Evolutionary conservation across 2,329 filamentous ascomycete species (phyloP).

Genomic region (Pseudocercospora fuligena): DNA sequence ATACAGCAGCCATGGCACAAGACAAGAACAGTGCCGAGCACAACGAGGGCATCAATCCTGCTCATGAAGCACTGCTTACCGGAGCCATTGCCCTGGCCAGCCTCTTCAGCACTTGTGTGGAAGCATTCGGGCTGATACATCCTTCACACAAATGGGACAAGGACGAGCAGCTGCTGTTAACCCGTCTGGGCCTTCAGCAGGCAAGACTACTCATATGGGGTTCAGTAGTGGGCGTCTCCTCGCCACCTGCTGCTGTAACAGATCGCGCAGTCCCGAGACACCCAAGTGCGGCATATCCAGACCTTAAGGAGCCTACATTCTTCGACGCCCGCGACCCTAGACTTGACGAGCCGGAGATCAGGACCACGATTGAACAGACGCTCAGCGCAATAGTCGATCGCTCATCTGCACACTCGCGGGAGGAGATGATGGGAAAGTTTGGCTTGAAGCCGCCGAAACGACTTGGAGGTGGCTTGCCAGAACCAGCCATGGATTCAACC

Average conservation of each 20-base stretch:
- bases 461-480: conserved; percentile 40
- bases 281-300: conserved; percentile 51
- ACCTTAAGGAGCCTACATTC: conserved; percentile 51
- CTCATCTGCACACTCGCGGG: conserved; percentile 43
- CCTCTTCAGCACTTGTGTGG: conserved; percentile 54
- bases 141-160: conserved; percentile 49
- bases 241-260: conserved; percentile 50
- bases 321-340: conserved; percentile 49
- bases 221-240: conserved; percentile 52
- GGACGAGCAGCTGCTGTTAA: conserved; percentile 50
- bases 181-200: conserved; percentile 53
- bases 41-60: conserved; percentile 31
- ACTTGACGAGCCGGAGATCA: conserved; percentile 46
- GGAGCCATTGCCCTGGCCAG: conserved; percentile 50
- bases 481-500: conserved; percentile 50
- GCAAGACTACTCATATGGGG: conserved; percentile 55
- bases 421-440: conserved; percentile 52
- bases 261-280: conserved; percentile 51
- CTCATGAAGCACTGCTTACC: conserved; percentile 42
- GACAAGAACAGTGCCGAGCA: conserved; percentile 31
- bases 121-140: conserved; percentile 53
- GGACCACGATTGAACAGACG: conserved; percentile 47
- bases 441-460: conserved; percentile 51
- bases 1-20: conserved; percentile 23
- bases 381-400: conserved; percentile 53